Conservation (phyloP, 257 asterid species). For the Marsdenia floribunda region DNA sequence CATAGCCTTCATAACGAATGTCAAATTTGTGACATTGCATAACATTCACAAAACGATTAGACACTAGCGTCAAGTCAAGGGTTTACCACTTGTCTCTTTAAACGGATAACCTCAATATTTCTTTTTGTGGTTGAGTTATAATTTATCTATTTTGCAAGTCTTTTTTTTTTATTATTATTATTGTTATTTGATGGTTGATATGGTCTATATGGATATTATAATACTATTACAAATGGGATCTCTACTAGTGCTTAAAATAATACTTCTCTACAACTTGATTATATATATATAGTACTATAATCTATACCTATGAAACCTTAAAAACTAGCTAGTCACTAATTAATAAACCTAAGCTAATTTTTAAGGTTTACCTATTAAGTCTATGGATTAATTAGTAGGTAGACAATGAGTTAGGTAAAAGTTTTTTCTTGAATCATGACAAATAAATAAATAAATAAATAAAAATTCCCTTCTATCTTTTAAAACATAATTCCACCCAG, state of each 20-base stretch:
- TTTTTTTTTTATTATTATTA: background rate
- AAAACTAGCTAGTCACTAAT: background rate
- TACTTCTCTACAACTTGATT: background rate
- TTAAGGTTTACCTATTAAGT: background rate
- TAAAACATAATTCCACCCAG: background rate
- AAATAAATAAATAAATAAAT: background rate
- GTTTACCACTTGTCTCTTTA: background rate
- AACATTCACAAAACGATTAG: background rate
- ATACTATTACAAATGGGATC: background rate
- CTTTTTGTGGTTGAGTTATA: background rate
- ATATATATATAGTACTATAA: background rate
- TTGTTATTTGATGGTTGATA: background rate
- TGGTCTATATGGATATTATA: background rate
- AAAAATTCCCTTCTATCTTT: background rate
- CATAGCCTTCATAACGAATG: too few relatives aligned
- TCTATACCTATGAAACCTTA: background rate
- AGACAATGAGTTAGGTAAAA: constrained; percentile 6
- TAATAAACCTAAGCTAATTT: background rate
- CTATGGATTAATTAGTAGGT: background rate
- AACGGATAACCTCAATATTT: background rate
- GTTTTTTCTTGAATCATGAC: background rate
- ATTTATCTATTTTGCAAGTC: background rate
- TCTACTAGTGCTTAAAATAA: background rate
- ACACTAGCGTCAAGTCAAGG: too few relatives aligned
- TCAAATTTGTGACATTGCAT: too few relatives aligned